Evolutionary conservation across 768 basidiomycete species (phyloP).

Genomic region (Amanita polypyramis): DNA sequence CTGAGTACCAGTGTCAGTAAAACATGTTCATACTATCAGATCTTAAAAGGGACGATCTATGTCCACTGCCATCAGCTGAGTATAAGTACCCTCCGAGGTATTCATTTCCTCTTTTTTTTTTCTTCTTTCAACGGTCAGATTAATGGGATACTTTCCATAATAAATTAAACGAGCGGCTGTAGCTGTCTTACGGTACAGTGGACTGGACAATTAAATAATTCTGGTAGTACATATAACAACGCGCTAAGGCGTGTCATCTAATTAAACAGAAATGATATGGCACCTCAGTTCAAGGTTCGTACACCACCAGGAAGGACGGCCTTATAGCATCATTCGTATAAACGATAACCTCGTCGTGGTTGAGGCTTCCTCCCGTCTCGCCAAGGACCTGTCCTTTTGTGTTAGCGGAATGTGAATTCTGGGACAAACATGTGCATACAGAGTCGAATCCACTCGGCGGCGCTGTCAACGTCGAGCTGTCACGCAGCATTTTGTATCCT

Average conservation of each 20-base stretch:
- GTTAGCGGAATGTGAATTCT: background rate
- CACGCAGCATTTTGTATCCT: conserved; percentile 53
- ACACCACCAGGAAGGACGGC: conserved; percentile 63
- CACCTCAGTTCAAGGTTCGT: conserved; percentile 32
- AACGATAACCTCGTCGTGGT: conserved; percentile 64
- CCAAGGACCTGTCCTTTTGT: conserved; percentile 41
- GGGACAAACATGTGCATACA: conserved; percentile 26
- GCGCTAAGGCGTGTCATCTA: too few species aligned
- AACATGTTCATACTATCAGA: too few species aligned
- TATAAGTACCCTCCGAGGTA: too few species aligned
- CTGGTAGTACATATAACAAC: too few species aligned
- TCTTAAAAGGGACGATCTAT: too few species aligned
- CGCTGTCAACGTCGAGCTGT: conserved; percentile 41
- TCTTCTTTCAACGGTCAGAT: background rate
- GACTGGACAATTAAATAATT: background rate
- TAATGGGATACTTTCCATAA: background rate
- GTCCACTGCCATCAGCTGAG: too few species aligned
- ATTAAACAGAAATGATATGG: background rate
- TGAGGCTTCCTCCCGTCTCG: conserved; percentile 55
- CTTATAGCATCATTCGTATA: conserved; percentile 64
- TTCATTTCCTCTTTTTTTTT: too few species aligned
- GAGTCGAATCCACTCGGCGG: conserved; percentile 61
- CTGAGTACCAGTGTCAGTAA: too few species aligned
- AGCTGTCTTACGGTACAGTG: background rate
- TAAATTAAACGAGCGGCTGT: background rate